Evolutionary conservation across 1,139 yeast genomes (phyloP).

Genomic region (Geotrichum bryndzae): DNA sequence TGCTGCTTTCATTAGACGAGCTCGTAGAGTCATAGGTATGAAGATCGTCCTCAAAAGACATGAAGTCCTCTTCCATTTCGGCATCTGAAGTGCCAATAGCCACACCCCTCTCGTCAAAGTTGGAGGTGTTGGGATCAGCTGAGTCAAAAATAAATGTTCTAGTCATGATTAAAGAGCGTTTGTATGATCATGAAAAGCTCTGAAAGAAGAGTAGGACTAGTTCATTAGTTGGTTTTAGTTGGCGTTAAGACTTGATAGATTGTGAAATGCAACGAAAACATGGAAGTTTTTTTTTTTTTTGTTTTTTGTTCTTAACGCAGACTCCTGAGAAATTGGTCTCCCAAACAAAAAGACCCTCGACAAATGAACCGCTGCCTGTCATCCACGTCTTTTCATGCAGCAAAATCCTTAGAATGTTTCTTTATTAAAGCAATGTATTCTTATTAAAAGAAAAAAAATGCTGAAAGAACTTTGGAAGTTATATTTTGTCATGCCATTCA

Average conservation of each 20-base stretch:
- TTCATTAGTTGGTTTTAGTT: neutral
- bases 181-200: neutral
- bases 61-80: constrained; percentile 6
- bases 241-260: neutral
- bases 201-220: neutral
- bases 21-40: neutral
- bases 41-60: constrained; percentile 11
- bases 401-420: neutral
- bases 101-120: constrained; percentile 13
- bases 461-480: too few relatives aligned
- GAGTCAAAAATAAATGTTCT: constrained; percentile 18
- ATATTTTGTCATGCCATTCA: too few relatives aligned
- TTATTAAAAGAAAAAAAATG: too few relatives aligned
- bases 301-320: neutral
- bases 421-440: too few relatives aligned
- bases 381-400: neutral
- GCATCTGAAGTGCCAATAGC: constrained; percentile 7
- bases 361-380: neutral
- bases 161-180: constrained; percentile 8
- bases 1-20: neutral
- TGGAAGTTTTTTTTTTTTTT: neutral
- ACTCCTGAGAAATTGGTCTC: neutral
- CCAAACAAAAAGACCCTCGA: neutral
- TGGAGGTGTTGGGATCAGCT: constrained; percentile 17
- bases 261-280: neutral